A percentile compares a stretch with the other conserved stretches of the same genome.
Conservation (phyloP, 352 stramenopile species). For the Globisporangium middletonii region DNA sequence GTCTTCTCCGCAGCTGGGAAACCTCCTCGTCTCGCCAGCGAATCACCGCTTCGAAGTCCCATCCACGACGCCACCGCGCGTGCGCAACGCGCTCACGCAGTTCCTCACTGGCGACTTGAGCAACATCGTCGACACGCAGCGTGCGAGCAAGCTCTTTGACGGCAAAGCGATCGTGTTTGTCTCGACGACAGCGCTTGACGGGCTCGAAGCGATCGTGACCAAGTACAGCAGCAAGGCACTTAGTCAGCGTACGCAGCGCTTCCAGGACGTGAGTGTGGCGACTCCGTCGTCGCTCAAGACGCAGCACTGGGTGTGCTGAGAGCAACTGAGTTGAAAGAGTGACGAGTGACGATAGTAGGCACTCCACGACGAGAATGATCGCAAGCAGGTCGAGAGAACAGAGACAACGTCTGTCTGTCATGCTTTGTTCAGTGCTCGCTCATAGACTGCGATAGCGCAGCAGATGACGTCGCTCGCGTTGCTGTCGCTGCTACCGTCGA, state of each 20-base stretch:
- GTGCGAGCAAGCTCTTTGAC: neutral
- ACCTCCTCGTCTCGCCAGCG: neutral
- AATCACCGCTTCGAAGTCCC: neutral
- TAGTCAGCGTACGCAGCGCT: neutral
- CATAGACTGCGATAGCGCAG: no score
- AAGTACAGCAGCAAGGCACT: neutral
- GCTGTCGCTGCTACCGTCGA: no score
- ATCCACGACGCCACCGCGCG: neutral
- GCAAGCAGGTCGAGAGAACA: no score
- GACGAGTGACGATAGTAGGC: no score
- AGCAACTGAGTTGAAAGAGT: no score
- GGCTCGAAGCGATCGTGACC: neutral
- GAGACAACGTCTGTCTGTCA: no score
- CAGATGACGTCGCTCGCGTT: no score
- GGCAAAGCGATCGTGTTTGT: conserved; percentile 1
- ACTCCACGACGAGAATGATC: no score
- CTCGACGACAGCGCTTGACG: neutral
- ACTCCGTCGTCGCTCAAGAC: neutral
- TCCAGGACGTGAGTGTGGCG: neutral
- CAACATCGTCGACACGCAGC: neutral
- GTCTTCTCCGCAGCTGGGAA: neutral
- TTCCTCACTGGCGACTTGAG: conserved; percentile 1
- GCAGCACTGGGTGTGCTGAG: neutral
- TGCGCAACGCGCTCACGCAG: neutral
- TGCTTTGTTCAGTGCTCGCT: no score